Base-by-base conservation (phyloP, 371 early-diverging fungal species). In the Caulochytrium protostelioides region DNA sequence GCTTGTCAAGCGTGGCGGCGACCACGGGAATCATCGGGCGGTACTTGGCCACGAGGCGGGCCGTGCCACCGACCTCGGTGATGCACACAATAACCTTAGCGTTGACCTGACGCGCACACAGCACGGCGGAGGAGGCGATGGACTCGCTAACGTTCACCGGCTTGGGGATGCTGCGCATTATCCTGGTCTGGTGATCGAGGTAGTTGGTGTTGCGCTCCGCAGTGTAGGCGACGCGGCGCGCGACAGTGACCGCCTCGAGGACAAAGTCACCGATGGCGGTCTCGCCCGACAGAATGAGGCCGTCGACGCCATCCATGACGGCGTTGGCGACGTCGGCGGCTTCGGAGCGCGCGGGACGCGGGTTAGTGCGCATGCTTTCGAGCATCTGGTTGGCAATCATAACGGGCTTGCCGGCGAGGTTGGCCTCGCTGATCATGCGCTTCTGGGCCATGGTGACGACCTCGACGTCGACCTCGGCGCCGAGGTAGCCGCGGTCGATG, bases 41-140 rank as follows among this genome's bases (percentile, higher is more conserved):
- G 59, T 92, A 95, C 57, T 95, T 95, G 22, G 87, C 76, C 35
- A 91, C 67, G 35, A 86, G 53, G 23, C 87, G 76, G 14, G 95
- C 92, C 30, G 91, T 76, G 33, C 59, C 60, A 12, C 66, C 66
- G 4, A 49, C 23, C 38, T 57, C 59, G 9, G 64, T 59, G 42
- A 83, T 72, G 39, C 81, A 68, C 13, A 90, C 80, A 46, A 92
- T 72, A 53, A 92, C 79, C 15, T 82, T 75, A 19, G 80, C 79
- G 18, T 78, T 79, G 30, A 74, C 61, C 49, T 81, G 84, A 44
- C 75, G 74, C 7, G 89, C 76, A 22, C 80, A 73, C 27, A 76
- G 66, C 37, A 90, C 92, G 7, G 97, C 92, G 4, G 90, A 79
- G 12, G 74, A 79, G 20, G 90, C 91, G 18, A 92, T 83, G 7